A percentile compares a stretch with the other conserved stretches of the same genome.
phyloP scores from a whole-genome alignment of 1,284 basidiomycete species.

The Trichosporon sp. region DNA sequence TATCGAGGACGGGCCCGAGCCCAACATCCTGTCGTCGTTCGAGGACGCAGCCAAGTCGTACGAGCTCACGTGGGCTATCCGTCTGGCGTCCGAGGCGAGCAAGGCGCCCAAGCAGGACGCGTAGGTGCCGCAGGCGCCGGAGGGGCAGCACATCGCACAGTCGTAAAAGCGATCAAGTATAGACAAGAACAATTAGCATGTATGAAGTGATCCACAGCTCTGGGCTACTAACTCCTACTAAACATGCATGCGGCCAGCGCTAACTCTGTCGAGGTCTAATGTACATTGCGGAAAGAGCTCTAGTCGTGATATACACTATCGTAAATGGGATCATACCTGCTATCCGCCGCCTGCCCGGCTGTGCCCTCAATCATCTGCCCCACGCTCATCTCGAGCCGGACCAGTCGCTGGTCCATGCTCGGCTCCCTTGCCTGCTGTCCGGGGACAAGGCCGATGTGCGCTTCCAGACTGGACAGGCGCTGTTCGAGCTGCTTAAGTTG shows the following conservation, averaged over 20 bases:
- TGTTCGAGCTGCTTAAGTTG: too few relatives aligned
- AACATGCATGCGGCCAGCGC: background rate
- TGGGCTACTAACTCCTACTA: background rate
- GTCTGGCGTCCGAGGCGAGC: slow-evolving; percentile 45
- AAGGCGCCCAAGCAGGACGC: background rate
- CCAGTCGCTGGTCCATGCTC: background rate
- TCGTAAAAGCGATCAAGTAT: background rate
- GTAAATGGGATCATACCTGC: background rate
- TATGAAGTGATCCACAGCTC: background rate
- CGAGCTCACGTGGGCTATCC: slow-evolving; percentile 67
- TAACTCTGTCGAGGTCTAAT: too few relatives aligned
- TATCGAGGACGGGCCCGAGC: slow-evolving; percentile 62
- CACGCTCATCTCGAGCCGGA: background rate
- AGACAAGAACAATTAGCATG: slow-evolving; percentile 3
- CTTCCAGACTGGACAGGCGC: background rate
- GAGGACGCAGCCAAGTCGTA: slow-evolving; percentile 84
- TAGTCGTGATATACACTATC: background rate
- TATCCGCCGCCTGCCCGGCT: background rate
- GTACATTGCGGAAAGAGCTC: too few relatives aligned
- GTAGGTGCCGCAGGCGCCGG: too few relatives aligned
- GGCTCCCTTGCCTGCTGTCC: background rate
- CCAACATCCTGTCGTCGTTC: slow-evolving; percentile 55
- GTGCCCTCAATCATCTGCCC: background rate
- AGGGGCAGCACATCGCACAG: too few relatives aligned
- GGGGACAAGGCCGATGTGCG: background rate